Evolutionary conservation across 75 land plant species (phyloP).

Genomic region (Sequoia sempervirens): DNA sequence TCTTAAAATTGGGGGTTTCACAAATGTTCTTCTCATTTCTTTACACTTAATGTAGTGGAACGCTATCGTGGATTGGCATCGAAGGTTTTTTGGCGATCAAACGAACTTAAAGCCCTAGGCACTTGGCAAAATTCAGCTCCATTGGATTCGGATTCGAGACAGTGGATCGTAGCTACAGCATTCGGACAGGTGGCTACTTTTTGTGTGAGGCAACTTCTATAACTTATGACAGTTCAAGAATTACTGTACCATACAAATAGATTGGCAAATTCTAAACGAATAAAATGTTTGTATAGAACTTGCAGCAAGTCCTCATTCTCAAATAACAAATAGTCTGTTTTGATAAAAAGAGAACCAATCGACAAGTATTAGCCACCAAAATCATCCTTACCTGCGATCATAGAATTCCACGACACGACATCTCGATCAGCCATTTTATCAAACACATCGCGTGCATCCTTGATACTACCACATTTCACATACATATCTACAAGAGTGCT

Average conservation of each 20-base stretch:
- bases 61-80: constrained; percentile 26
- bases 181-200: background rate
- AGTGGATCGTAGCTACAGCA: background rate
- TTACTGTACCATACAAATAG: background rate
- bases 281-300: background rate
- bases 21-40: constrained; percentile 27
- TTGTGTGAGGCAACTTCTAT: constrained; percentile 12
- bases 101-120: background rate
- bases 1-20: constrained; percentile 27
- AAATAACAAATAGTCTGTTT: constrained; percentile 1
- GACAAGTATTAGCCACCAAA: constrained; percentile 37
- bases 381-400: constrained; percentile 31
- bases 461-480: constrained; percentile 10
- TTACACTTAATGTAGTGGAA: constrained; percentile 46
- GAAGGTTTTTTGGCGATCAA: background rate
- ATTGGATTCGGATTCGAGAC: background rate
- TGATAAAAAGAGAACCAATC: constrained; percentile 28
- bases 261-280: background rate
- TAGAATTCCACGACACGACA: constrained; percentile 34
- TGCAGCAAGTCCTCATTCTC: background rate
- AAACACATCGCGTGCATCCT: constrained; percentile 9
- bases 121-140: background rate
- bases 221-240: background rate
- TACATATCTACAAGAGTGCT: constrained; percentile 13
- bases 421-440: constrained; percentile 11